Evolutionary conservation across 352 stramenopile species (phyloP).

Genomic region (Globisporangium perplexum): DNA sequence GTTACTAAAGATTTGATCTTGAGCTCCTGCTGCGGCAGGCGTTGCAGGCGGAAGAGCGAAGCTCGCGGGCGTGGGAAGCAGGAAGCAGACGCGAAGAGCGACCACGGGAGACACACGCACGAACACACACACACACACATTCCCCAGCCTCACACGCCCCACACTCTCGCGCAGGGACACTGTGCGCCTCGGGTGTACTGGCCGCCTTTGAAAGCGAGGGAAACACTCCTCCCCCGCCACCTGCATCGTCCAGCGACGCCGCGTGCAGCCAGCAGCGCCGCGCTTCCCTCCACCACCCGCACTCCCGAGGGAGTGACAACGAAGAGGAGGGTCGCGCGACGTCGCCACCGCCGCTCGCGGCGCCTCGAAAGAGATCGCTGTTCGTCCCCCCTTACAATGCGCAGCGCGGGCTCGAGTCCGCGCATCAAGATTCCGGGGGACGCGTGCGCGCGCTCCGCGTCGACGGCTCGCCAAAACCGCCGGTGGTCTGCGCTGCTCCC

Average conservation of each 20-base stretch:
- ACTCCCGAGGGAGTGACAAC: neutral
- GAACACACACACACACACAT: conserved; percentile 16
- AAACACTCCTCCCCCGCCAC: conserved; percentile 57
- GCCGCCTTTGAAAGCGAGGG: conserved; percentile 62
- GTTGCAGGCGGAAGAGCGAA: conserved; percentile 4
- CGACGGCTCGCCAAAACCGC: conserved; percentile 66
- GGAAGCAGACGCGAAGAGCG: conserved; percentile 13
- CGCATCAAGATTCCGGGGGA: conserved; percentile 82
- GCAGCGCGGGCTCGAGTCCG: conserved; percentile 64
- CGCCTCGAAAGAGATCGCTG: conserved; percentile 13
- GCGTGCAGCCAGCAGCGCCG: neutral
- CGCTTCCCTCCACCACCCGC: neutral
- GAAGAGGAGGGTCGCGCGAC: conserved; percentile 4
- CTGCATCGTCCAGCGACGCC: conserved; percentile 26
- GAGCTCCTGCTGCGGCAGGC: conserved; percentile 27
- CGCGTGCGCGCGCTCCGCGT: conserved; percentile 24
- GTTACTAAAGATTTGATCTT: conserved; percentile 77
- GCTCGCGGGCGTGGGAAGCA: conserved; percentile 14
- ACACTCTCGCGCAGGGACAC: neutral
- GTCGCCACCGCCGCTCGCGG: neutral
- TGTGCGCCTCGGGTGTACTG: conserved; percentile 28
- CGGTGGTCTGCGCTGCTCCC: conserved; percentile 22
- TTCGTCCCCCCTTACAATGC: conserved; percentile 79
- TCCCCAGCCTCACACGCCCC: neutral
- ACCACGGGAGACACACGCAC: conserved; percentile 22